Conservation (phyloP, 2,329 filamentous ascomycete genomes). For the Emydomyces testavorans region DNA sequence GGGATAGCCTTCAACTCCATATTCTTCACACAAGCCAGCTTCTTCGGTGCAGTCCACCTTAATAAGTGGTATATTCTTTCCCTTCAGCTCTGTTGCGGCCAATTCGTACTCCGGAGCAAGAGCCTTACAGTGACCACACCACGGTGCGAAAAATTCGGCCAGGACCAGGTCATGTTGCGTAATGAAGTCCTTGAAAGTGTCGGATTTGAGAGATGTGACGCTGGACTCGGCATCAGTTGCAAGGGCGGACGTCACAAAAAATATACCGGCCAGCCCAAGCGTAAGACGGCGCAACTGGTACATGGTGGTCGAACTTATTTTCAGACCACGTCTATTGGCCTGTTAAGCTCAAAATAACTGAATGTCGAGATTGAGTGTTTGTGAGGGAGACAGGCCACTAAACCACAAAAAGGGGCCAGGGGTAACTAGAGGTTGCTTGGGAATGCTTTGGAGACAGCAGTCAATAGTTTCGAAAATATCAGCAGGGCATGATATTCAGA, state of each 20-base stretch:
- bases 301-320: slow-evolving; percentile 20
- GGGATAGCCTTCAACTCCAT: slow-evolving; percentile 93
- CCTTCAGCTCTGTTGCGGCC: slow-evolving; percentile 39
- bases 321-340: background rate
- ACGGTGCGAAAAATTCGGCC: slow-evolving; percentile 93
- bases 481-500: background rate
- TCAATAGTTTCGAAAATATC: background rate
- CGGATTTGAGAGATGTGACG: slow-evolving; percentile 71
- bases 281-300: slow-evolving; percentile 31
- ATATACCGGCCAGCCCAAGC: slow-evolving; percentile 26
- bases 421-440: background rate
- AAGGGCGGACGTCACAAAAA: slow-evolving; percentile 28
- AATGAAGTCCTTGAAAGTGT: slow-evolving; percentile 78
- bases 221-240: slow-evolving; percentile 48
- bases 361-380: no score
- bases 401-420: background rate
- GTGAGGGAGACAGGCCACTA: no score
- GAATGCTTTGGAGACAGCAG: background rate
- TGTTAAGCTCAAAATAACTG: background rate
- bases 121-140: slow-evolving; percentile 98
- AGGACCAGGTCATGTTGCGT: slow-evolving; percentile 78
- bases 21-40: slow-evolving; percentile 76
- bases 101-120: slow-evolving; percentile 52
- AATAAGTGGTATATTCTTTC: slow-evolving; percentile 39
- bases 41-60: slow-evolving; percentile 82